Evolutionary conservation across 2,329 filamentous ascomycete genomes (phyloP).

Genomic region (Allantophomopsis lycopodina): DNA sequence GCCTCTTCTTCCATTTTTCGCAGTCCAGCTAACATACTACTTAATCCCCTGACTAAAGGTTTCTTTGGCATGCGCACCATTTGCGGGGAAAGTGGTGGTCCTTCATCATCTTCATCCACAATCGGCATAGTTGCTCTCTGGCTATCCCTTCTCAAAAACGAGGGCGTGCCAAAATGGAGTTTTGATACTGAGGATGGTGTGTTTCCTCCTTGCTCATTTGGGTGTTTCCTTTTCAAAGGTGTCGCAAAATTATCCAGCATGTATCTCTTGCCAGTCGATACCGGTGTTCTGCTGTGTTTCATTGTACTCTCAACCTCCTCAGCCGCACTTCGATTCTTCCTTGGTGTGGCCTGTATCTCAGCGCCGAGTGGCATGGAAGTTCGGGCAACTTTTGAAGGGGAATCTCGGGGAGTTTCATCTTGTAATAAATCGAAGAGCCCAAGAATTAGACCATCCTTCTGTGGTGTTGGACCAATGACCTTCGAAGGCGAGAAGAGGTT

Average conservation of each 20-base stretch:
- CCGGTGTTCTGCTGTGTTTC: slow-evolving; percentile 25
- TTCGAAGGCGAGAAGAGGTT: slow-evolving; percentile 45
- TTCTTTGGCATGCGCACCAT: slow-evolving; percentile 38
- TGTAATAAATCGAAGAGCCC: slow-evolving; percentile 63
- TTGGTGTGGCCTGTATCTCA: slow-evolving; percentile 23
- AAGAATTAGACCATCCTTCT: slow-evolving; percentile 63
- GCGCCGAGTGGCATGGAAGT: background rate
- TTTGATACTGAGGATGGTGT: slow-evolving; percentile 39
- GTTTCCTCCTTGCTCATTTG: slow-evolving; percentile 21
- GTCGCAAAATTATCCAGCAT: slow-evolving; percentile 51
- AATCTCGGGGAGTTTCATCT: slow-evolving; percentile 23
- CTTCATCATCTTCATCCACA: slow-evolving; percentile 41
- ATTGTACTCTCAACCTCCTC: slow-evolving; percentile 4
- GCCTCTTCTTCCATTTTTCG: slow-evolving; percentile 56
- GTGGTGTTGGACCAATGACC: slow-evolving; percentile 64
- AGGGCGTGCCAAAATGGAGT: slow-evolving; percentile 52
- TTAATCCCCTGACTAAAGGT: slow-evolving; percentile 55
- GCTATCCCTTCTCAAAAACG: slow-evolving; percentile 47
- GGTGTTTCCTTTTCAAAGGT: slow-evolving; percentile 37
- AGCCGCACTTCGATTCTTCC: slow-evolving; percentile 7
- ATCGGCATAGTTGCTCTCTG: slow-evolving; percentile 28
- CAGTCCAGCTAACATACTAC: slow-evolving; percentile 58
- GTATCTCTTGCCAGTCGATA: slow-evolving; percentile 43
- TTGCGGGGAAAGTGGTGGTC: slow-evolving; percentile 30
- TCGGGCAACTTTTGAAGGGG: slow-evolving; percentile 14